Evolutionary conservation across 2,329 filamentous ascomycete species (phyloP), one percentile per base, ranked within the genome.

Genomic region (Apiospora marii): DNA sequence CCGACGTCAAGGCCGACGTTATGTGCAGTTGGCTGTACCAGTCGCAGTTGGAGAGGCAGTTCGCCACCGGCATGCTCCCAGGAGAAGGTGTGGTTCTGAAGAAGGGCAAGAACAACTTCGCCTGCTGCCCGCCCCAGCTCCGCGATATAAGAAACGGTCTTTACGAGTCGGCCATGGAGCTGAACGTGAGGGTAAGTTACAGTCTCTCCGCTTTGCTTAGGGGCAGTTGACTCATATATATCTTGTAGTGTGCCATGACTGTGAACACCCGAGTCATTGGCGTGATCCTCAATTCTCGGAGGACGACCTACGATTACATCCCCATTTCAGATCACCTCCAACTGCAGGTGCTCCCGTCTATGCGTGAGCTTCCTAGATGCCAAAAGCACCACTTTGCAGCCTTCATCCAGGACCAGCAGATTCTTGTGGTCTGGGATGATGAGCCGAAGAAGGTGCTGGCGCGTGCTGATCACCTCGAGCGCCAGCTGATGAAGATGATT

Each of bases 371-470:
- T 5, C 87, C 89, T 0, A 81, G 84, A 34, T 92, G 89, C 76
- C 87, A 91, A 78, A 90, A 91, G 78, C 89, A 91, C 80, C 90
- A 92, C 74, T 91, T 90, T 77, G 90, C 88, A n/a, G 90, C 90
- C 12, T 92, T 92, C 78, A 87, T 92, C 70, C 84, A 87, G 73
- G 88, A 91, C 74, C 82, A 85, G n/a, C 84, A 84, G 61, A 83
- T 91, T 51, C 80, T 92, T n/a, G 83, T 91, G 6, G 88, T 91
- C 34, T 92, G 90, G 90, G 90, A 91, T 61, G 90, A 92, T 75
- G 86, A 91, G 53, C 87, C 90, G 19, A 85, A 87, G 74, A 85
- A 87, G 72, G 80, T 91, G 22, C 80, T 91, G 14, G 80, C 83
- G 19, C 85, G 90, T 53, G 88, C 85, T 0, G 82, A 85, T 70